Conservation (phyloP, 306 rosid genomes). For the Cicer pinnatifidum region DNA sequence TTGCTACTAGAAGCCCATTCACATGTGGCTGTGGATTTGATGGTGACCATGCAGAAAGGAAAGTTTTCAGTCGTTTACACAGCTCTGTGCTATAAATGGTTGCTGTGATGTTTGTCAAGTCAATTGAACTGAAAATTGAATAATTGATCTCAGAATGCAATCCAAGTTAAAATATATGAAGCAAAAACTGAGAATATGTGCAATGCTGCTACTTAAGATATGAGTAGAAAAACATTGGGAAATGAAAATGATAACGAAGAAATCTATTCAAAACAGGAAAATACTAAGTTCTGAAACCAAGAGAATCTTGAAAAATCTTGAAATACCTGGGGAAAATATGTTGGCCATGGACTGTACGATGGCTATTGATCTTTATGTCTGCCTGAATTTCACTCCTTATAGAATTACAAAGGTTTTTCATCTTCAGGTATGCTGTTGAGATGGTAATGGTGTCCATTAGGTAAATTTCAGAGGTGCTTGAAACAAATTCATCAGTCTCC, state of each 20-base stretch:
- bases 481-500: constrained; percentile 95
- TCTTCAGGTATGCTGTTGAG: constrained; percentile 89
- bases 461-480: constrained; percentile 74
- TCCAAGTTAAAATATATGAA: constrained; percentile 22
- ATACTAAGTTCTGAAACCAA: constrained; percentile 25
- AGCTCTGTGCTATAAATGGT: constrained; percentile 86
- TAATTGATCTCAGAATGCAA: constrained; percentile 45
- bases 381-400: constrained; percentile 83
- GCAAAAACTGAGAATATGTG: not conserved
- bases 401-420: constrained; percentile 77
- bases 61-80: constrained; percentile 75
- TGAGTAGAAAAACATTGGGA: constrained; percentile 1
- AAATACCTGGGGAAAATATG: constrained; percentile 87
- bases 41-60: constrained; percentile 92
- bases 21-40: constrained; percentile 81
- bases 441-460: constrained; percentile 73
- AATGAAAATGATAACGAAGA: not conserved
- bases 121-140: constrained; percentile 79
- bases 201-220: not conserved
- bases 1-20: constrained; percentile 79
- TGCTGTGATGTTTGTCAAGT: constrained; percentile 86
- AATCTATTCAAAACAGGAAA: not conserved
- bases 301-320: constrained; percentile 10
- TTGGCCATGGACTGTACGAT: constrained; percentile 71
- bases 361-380: constrained; percentile 83